Base-by-base conservation (phyloP, 306 rosid genomes). In the Prunus salicina region DNA sequence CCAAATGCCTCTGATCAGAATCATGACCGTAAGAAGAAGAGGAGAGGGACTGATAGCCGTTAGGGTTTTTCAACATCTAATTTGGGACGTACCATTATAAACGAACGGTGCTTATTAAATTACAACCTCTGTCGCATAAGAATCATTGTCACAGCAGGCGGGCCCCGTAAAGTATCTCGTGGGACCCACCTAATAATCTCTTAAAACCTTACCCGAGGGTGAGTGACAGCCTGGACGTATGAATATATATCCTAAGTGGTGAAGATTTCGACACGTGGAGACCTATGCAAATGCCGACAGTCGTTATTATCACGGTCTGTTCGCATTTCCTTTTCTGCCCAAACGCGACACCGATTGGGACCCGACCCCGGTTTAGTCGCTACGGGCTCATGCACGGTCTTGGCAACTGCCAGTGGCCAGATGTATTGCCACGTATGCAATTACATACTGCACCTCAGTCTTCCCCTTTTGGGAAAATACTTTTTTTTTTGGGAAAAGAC, bases 261-360 rank as follows among this genome's bases (percentile, higher is more conserved):
- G 53, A 24, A 2, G 41, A 22, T 8, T 20, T 6, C 19, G 53
- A 30, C 49, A 71, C 79, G 87, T 76, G 84, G 77, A 56, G 8
- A 30, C 0, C n/a, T 12, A 7, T 20, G 58, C 19, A 50, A 30
- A 3, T 76, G 87, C 87, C 87, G 87, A 84, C 87, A 76, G 82
- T 84, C 84, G 84, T 34, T 34, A 6, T 52, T 70, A 11, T 84
- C 82, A 18, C 8, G 24, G 27, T 24, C 57, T 19, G 27, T 10
- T 19, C 5, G 16, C 20, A 52, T 53, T 41, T 20, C 50, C 16
- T 18, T 12, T 18, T 66, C 25, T 63, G 38, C 45, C 49, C n/a
- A 8, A 67, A 13, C n/a, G 16, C 50, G 84, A 80, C 76, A 51
- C 43, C 67, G 80, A 80, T 11, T 32, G 79, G n/a, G 76, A 74